A percentile compares a stretch with the other conserved stretches of the same genome.
These are phyloP conservation scores for Hirschfeldia incana DNA, from an alignment of 345 rosid genomes.

Conservation along the genomic window DNA sequence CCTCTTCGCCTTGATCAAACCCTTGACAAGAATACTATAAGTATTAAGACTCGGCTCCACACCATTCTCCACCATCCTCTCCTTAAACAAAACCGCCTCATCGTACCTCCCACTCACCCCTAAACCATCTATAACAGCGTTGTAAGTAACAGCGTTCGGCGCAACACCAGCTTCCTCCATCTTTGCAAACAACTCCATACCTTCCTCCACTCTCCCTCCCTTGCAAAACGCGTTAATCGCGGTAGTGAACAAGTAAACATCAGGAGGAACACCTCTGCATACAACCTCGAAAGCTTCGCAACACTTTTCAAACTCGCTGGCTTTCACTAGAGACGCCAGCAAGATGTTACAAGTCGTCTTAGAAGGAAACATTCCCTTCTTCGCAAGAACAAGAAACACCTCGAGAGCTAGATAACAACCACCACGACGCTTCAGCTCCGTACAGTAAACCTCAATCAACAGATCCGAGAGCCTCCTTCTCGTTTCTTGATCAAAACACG, in stretches of 20 bases:
- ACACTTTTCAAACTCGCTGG: constrained; percentile 53
- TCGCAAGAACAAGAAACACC: constrained; percentile 47
- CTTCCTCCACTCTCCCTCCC: constrained; percentile 58
- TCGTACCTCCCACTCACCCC: constrained; percentile 60
- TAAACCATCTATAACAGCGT: constrained; percentile 69
- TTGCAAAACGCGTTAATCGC: constrained; percentile 63
- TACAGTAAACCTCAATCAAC: constrained; percentile 60
- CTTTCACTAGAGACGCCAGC: constrained; percentile 63
- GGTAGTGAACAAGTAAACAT: constrained; percentile 70
- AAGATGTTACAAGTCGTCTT: constrained; percentile 59
- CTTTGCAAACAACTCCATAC: constrained; percentile 47
- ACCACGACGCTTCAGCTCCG: constrained; percentile 54
- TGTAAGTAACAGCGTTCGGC: constrained; percentile 71
- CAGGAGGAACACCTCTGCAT: constrained; percentile 50
- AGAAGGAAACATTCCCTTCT: constrained; percentile 61
- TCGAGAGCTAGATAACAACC: constrained; percentile 58
- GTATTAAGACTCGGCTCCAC: constrained; percentile 62
- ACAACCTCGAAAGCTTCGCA: constrained; percentile 53
- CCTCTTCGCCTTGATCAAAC: constrained; percentile 61
- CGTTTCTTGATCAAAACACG: constrained; percentile 28
- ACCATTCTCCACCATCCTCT: constrained; percentile 53
- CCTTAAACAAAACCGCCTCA: constrained; percentile 60
- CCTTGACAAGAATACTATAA: constrained; percentile 65
- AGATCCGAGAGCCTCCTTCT: constrained; percentile 51
- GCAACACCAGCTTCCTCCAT: constrained; percentile 57